These are phyloP conservation scores for Dimocarpus longan DNA, from an alignment of 345 rosid genomes.

Conservation along the genomic window DNA sequence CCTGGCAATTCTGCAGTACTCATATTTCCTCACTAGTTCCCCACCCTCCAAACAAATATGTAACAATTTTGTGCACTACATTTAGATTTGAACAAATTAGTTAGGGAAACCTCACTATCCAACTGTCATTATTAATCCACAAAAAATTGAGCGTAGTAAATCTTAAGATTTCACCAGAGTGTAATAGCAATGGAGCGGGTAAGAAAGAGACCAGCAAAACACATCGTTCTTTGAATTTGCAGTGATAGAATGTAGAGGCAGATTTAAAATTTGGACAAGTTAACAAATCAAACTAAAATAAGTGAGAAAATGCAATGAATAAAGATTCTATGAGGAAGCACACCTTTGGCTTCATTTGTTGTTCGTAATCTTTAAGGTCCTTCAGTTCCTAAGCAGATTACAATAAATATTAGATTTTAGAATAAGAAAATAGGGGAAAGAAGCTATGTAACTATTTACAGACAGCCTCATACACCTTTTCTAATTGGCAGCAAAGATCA, in stretches of 20 bases:
- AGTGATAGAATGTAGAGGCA: neutral
- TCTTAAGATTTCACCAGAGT: neutral
- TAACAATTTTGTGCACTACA: neutral
- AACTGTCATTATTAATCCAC: neutral
- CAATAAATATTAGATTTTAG: slow-evolving; percentile 14
- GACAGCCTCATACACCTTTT: slow-evolving; percentile 56
- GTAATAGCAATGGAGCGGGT: neutral
- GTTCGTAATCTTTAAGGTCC: slow-evolving; percentile 79
- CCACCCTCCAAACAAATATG: neutral
- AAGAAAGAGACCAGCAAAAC: slow-evolving; percentile 1
- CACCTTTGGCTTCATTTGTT: slow-evolving; percentile 93
- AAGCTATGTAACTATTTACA: slow-evolving; percentile 4
- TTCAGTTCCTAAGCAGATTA: slow-evolving; percentile 73
- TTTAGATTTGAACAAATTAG: neutral
- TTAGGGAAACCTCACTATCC: neutral
- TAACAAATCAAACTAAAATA: slow-evolving; percentile 4
- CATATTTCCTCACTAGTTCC: neutral
- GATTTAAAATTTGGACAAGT: neutral
- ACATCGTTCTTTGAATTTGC: neutral
- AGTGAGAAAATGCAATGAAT: slow-evolving; percentile 1
- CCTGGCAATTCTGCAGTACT: neutral
- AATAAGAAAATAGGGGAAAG: slow-evolving; percentile 12
- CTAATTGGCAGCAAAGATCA: slow-evolving; percentile 56
- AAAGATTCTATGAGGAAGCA: slow-evolving; percentile 14
- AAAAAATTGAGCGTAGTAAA: neutral